Evolutionary conservation across 2,329 filamentous ascomycete genomes (phyloP).

Genomic region (Phialophora expanda): DNA sequence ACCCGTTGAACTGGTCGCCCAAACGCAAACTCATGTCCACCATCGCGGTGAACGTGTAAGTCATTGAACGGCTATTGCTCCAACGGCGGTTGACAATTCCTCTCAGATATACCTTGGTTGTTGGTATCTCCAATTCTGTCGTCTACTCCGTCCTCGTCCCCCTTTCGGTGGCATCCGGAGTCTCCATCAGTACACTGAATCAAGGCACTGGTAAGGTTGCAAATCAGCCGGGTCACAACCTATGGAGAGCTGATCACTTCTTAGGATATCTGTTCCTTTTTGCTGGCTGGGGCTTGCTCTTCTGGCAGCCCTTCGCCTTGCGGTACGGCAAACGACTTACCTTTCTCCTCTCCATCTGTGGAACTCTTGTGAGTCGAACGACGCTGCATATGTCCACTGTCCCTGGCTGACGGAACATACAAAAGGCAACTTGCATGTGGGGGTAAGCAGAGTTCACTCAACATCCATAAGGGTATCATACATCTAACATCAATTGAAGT

Average conservation of each 20-base stretch:
- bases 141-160: conserved; percentile 46
- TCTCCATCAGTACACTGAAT: conserved; percentile 53
- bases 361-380: conserved; percentile 34
- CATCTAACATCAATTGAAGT: neutral
- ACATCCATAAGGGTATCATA: no score
- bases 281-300: conserved; percentile 46
- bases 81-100: conserved; percentile 22
- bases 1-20: conserved; percentile 49
- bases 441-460: no score
- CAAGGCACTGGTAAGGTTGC: conserved; percentile 47
- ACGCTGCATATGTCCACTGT: no score
- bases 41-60: conserved; percentile 46
- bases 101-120: conserved; percentile 44
- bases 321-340: conserved; percentile 48
- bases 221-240: no score
- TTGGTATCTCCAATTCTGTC: conserved; percentile 43
- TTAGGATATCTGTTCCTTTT: conserved; percentile 51
- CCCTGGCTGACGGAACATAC: neutral
- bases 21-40: conserved; percentile 45
- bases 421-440: no score
- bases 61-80: conserved; percentile 11
- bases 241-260: no score
- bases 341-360: conserved; percentile 42
- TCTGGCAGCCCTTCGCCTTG: conserved; percentile 56
- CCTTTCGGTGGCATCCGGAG: conserved; percentile 50